Evolutionary conservation across 139 green algal genomes (phyloP).

Genomic region (Chlamydomonas sp.): DNA sequence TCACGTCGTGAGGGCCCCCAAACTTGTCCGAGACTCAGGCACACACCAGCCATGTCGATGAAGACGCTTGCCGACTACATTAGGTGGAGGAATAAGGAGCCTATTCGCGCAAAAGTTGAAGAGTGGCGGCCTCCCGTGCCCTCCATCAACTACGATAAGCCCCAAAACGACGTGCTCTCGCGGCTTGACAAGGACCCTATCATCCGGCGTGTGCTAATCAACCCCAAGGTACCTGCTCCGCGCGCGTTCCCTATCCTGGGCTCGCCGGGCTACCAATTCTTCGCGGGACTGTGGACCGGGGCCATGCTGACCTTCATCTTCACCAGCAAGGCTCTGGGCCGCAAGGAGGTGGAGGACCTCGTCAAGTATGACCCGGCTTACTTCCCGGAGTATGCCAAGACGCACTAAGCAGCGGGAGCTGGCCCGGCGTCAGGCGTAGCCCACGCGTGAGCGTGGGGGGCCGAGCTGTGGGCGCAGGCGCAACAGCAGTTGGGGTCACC

Average conservation of each 20-base stretch:
- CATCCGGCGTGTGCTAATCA: conserved; percentile 52
- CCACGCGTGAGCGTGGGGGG: no score
- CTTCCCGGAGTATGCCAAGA: conserved; percentile 54
- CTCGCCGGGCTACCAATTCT: conserved; percentile 54
- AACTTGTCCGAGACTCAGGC: background rate
- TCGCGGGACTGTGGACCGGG: conserved; percentile 54
- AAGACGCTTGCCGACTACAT: conserved; percentile 60
- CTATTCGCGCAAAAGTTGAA: conserved; percentile 8
- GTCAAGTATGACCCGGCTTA: conserved; percentile 57
- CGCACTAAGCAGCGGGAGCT: background rate
- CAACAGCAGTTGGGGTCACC: no score
- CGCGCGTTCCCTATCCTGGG: conserved; percentile 46
- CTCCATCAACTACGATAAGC: conserved; percentile 54
- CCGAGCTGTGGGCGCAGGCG: no score
- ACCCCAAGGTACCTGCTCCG: conserved; percentile 39
- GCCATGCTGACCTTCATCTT: conserved; percentile 58
- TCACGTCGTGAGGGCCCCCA: background rate
- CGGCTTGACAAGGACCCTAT: conserved; percentile 55
- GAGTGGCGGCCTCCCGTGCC: conserved; percentile 52
- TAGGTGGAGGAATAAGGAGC: conserved; percentile 33
- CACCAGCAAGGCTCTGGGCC: conserved; percentile 55
- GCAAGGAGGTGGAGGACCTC: conserved; percentile 57
- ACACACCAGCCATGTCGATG: conserved; percentile 32
- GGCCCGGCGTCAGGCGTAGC: background rate
- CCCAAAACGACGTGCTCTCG: conserved; percentile 45